These are phyloP conservation scores for Keqinozyma sinolaborantium DNA, from an alignment of 1,139 yeast genomes.

Conservation along the genomic window DNA sequence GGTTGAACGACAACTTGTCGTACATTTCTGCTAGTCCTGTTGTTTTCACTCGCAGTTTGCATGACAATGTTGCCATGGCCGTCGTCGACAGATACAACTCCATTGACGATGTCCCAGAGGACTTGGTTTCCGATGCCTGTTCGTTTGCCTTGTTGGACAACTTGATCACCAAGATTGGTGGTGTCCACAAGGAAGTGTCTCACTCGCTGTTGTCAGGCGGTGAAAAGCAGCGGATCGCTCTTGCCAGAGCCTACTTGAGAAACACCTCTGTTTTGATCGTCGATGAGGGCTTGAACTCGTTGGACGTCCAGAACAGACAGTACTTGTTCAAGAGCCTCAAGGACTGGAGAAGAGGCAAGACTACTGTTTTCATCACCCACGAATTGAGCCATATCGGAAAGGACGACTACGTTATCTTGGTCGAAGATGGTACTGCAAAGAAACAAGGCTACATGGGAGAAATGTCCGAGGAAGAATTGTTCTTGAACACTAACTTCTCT, in stretches of 20 bases:
- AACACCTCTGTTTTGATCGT: conserved; percentile 71
- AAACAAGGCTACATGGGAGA: conserved; percentile 19
- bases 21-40: conserved; percentile 70
- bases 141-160: conserved; percentile 49
- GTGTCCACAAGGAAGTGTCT: conserved; percentile 52
- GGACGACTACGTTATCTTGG: conserved; percentile 52
- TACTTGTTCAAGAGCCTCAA: conserved; percentile 47
- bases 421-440: conserved; percentile 56
- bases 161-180: conserved; percentile 49
- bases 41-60: conserved; percentile 61
- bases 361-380: conserved; percentile 82
- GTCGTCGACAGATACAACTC: conserved; percentile 20
- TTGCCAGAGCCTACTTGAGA: conserved; percentile 77
- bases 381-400: conserved; percentile 54
- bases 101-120: conserved; percentile 19
- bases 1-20: conserved; percentile 64
- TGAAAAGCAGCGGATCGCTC: conserved; percentile 74
- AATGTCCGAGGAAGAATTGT: conserved; percentile 9
- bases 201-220: conserved; percentile 79
- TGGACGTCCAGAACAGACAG: conserved; percentile 53
- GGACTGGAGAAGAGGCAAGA: conserved; percentile 60
- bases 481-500: neutral
- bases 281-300: conserved; percentile 84
- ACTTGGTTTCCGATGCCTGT: conserved; percentile 41
- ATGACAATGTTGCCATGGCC: conserved; percentile 58